Evolutionary conservation across 2,329 filamentous ascomycete genomes (phyloP).

Genomic region (Aspergillus novoparasiticus): DNA sequence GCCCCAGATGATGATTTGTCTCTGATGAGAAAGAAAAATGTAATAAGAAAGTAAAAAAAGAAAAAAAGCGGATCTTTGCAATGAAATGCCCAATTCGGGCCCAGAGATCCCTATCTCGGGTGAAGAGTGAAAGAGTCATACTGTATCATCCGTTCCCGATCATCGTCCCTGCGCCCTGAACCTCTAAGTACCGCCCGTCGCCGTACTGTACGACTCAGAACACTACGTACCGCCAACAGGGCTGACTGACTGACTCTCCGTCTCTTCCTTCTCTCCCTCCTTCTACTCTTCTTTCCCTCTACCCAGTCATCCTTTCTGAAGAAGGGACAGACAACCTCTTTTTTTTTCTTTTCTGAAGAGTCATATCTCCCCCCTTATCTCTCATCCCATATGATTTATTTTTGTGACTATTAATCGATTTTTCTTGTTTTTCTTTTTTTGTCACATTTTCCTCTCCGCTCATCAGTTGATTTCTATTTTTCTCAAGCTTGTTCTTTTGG

Average conservation of each 20-base stretch:
- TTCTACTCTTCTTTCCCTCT: background rate
- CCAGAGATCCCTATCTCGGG: conserved; percentile 16
- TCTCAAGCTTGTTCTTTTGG: background rate
- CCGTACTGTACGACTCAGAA: conserved; percentile 8
- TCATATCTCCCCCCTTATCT: background rate
- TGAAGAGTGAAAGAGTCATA: conserved; percentile 21
- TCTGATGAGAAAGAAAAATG: background rate
- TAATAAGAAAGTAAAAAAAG: conserved; percentile 7
- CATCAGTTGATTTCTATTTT: background rate
- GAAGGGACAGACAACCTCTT: background rate
- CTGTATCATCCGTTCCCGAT: conserved; percentile 18
- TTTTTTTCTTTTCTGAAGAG: background rate
- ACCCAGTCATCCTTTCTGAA: background rate
- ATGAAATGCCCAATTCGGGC: conserved; percentile 17
- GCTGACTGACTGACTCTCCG: conserved; percentile 1
- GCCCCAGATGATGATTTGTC: background rate
- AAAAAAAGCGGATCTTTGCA: conserved; percentile 4
- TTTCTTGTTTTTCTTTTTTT: background rate
- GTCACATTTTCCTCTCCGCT: conserved; percentile 4
- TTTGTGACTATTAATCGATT: background rate
- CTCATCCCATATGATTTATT: background rate
- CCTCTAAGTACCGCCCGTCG: conserved; percentile 8
- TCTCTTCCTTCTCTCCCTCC: conserved; percentile 3
- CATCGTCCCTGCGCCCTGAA: conserved; percentile 11
- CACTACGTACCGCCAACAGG: background rate